Evolutionary conservation across 805 yeast genomes (phyloP), one percentile per base, ranked within the genome.

Genomic region (Metschnikowia henanensis): DNA sequence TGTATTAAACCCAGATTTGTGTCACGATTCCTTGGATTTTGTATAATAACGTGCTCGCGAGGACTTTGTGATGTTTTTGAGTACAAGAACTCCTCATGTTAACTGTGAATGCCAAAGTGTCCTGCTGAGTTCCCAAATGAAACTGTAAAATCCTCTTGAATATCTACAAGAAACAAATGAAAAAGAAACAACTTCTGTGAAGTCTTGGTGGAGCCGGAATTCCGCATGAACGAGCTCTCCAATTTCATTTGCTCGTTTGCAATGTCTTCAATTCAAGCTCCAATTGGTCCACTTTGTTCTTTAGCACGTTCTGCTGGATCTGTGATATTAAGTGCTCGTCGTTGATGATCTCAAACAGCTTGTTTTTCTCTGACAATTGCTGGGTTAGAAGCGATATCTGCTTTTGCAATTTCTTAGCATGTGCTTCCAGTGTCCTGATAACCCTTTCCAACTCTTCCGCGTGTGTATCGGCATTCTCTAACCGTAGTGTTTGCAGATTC

Each of bases 301-400:
- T 61, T 41, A 77, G 53, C 21, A 80, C 70, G 45, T 76, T 78
- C 28, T 69, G 66, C 56, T 84, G 90, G 31, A 87, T 80, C 53
- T 76, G 77, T 26, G 66, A 55, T 40, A 79, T 77, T 47, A 87
- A 67, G 22, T 83, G 66, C 55, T 87, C 94, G 56, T 87, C 91
- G 46, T 83, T 83, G 33, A 83, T 60, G 25, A 74, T 65, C 47
- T 80, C 86, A 16, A 81, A 73, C 4, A 82, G 73, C 51, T 75
- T 75, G 40, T 80, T 74, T 60, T 81, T 82, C 47, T 70, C 75
- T n/a, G 50, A 49, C 4, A 71, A 48, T 36, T 67, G 72, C 31
- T 58, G 45, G 6, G 50, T 51, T 37, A 68, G 45, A 25, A 52
- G 52, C 12, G 51, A 54, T 12, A 70, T 46, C 32, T 55, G 59